These are phyloP conservation scores for Backusella tuberculispora DNA, from an alignment of 192 early-diverging fungal genomes.

Conservation along the genomic window DNA sequence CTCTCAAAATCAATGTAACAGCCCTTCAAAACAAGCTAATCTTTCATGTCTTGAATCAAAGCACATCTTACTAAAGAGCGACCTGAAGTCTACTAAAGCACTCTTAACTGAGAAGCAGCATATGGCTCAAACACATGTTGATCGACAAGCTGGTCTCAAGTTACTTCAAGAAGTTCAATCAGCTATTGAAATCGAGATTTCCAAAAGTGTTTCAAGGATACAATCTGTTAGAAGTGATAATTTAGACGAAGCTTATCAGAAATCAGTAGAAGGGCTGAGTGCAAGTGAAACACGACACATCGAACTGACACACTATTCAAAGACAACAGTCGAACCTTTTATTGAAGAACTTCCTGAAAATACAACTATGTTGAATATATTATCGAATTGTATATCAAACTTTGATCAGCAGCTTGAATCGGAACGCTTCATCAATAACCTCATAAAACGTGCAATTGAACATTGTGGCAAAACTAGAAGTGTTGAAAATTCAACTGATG, in stretches of 20 bases:
- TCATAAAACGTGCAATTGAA: not conserved
- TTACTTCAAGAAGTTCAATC: not conserved
- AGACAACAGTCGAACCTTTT: not conserved
- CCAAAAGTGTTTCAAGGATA: not conserved
- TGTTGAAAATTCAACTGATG: not conserved
- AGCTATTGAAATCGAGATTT: not conserved
- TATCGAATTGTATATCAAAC: not conserved
- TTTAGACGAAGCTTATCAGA: conserved; percentile 7
- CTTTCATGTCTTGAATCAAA: not conserved
- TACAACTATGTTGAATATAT: not conserved
- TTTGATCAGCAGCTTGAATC: conserved; percentile 5
- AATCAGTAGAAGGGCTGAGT: not conserved
- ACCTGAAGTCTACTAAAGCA: not conserved
- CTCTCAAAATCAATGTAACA: not conserved
- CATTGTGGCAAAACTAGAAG: not conserved
- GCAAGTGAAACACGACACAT: not conserved
- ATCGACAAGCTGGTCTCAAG: not conserved
- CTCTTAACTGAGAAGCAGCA: not conserved
- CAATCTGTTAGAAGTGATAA: not conserved
- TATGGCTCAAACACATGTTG: not conserved
- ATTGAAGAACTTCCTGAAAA: not conserved
- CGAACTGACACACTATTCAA: not conserved
- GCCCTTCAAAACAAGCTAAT: conserved; percentile 4
- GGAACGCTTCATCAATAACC: not conserved
- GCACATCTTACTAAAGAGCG: not conserved